Base-by-base conservation (phyloP, 1,284 basidiomycete species). In the Tilletia indica region DNA sequence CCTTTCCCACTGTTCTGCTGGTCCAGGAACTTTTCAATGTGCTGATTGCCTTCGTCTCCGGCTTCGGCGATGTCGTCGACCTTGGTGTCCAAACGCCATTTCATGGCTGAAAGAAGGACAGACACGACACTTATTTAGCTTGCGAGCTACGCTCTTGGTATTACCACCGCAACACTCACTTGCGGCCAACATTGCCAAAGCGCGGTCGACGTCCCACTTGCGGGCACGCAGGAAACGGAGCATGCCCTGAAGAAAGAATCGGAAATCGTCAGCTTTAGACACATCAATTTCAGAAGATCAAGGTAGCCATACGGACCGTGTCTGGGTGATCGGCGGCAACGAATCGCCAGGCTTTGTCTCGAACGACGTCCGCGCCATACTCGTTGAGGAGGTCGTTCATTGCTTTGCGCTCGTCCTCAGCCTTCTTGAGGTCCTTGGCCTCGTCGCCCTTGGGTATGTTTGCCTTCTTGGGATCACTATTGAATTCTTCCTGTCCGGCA, bases 211-310 rank as follows among this genome's bases (percentile, higher is more conserved):
- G 61, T 84, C 82, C 85, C 85, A 86, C 76, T 85, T 78, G 54
- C 85, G 79, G 2, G 85, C 85, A 56, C 85, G 80, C 1, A 85
- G 73, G 77, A 85, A 86, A 34, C 85, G 80, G 36, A 85, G 78
- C 71, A 83, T 21, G 42, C 21, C 48, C 61, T 64, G 38, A 36
- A 64, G 16, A 19, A 42, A 39, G 8, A 31, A 8, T 11, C 58
- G 36, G 21, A 4, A 38, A 31, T 61, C 4, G 58, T 61, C 42
- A 45, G 42, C 42, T 45, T n/a, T n/a, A n/a, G n/a, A n/a, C n/a
- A n/a, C n/a, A n/a, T n/a, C n/a, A n/a, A n/a, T n/a, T n/a, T n/a
- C n/a, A n/a, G n/a, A 45, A 39, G 6, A 67, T 21, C 38, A 36
- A 31, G 38, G 4, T 3, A 39, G 45, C n/a, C n/a, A 21, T 8